Base-by-base conservation (phyloP, 2,329 filamentous ascomycete genomes). In the Colletotrichum musicola region DNA sequence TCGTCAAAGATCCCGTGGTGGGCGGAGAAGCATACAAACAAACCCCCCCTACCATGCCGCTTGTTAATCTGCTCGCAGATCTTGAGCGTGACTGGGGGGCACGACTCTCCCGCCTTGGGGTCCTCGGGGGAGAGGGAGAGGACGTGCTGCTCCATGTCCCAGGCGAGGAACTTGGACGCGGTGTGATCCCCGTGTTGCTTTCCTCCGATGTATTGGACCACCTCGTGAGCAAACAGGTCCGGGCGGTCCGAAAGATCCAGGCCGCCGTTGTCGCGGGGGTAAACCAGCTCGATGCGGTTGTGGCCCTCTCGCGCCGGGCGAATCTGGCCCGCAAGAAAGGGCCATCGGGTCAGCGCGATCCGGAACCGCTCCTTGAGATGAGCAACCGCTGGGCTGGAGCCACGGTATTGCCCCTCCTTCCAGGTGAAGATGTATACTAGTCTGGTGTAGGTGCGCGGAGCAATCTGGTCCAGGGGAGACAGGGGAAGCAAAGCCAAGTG, bases 1-100 rank as follows among this genome's bases (percentile, higher is more conserved):
- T 63, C 57, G 2, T 69, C 67, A 12, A 77, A 77, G 72, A 79
- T 80, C 7, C 76, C 76, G 7, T 77, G 79, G 13, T 81, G 80
- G 4, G 80, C 82, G 20, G 80, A 82, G 73, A 82, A 82, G 73
- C 76, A 69, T 4, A 63, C 25, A 1, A 69, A 58, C 4, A 69
- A 22, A 1, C 67, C 67, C 3, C 38, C 57, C 0, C 14, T 3
- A 25, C 22, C 22, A 25, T 25, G 1, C 4, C 22, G 22, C 22
- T 25, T 4, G 22, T 4, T 4, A 25, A 1, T 25, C 16, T 63
- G 18, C 13, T 56, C 53, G 0, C 63, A 63, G 3, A 68, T 6
- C 42, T 63, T 62, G 2, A 69, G 10, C 0, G 67, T 69, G 12
- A 69, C 38, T 3, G 64, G 57, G 9, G 67, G 67, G 9, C 58